Evolutionary conservation across 2,329 filamentous ascomycete species (phyloP), one percentile per base, ranked within the genome.

Genomic region (Akanthomyces muscarius): DNA sequence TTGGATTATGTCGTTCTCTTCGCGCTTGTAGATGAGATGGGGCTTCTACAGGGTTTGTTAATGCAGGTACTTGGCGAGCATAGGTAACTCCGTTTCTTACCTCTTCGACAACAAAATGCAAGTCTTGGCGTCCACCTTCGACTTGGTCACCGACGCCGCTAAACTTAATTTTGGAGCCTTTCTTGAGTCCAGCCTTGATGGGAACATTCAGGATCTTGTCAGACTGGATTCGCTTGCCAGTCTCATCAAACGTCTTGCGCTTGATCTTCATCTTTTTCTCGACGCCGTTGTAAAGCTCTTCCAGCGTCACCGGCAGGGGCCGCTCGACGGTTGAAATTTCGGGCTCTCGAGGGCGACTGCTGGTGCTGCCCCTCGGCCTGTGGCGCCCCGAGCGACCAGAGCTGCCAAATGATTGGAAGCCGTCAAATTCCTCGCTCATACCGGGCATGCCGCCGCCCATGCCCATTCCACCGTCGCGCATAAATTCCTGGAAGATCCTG

Each of bases 261-360:
- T 97, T 97, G 67, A 98, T 96, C 80, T 95, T 96, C 84, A 99
- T 92, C 83, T 96, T 97, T 85, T 99, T 99, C 55, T 89, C 92
- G 42, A 87, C 86, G 47, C 95, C 95, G 30, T 84, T 88, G 79
- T 86, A 98, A 65, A 98, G 78, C 71, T 99, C 95, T 75, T 99
- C 95, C 41, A 99, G 79, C 2, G 89, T 86, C 25, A 99, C 80
- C 3, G 88, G 86, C 66, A 99, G 76, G 52, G 90, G 87, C 71
- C 91, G 89, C 77, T 98, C 94, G 13, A 98, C 89, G 0, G 96
- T 93, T 0, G 92, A 92, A 21, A 96, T 90, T 73, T 98, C 94
- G 0, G 92, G 75, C n/a, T 76, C 77, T 62, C 76, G 81, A 70
- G 71, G 70, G 18, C 59, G 66, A 25, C 68, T 67, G 14, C 52